Evolutionary conservation across 1,139 yeast genomes (phyloP), one percentile per base, ranked within the genome.

Genomic region (Spencermartinsiella ligniputridi): DNA sequence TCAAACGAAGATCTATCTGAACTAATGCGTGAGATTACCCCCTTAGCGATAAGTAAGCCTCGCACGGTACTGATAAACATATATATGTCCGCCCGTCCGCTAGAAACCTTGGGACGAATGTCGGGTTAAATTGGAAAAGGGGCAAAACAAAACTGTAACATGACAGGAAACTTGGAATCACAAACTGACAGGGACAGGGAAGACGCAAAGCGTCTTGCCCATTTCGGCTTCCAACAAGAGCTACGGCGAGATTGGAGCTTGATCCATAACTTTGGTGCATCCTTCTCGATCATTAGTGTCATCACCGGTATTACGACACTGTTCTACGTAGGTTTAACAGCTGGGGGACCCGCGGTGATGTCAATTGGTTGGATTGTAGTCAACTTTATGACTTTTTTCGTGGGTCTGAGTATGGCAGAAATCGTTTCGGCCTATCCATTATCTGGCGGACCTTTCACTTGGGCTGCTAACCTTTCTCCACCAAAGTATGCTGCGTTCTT

Each of bases 211-310:
- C 40, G 40, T 15, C 18, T 37, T 18, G 40, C 40, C 17, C 32
- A 37, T 29, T 70, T 83, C 58, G 92, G 92, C 20, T 83, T 83
- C 61, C 79, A 80, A 59, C 86, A 80, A 54, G 90, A 83, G 60
- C 76, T 83, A 58, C 78, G 76, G 54, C 75, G 92, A 58, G 87
- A 83, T 53, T 68, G 66, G 52, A 72, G 85, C 3, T 75, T 83
- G 1, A 76, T 83, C 50, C 78, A 82, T 35, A 86, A 82, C 21
- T 65, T 65, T 47, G 67, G 68, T 16, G 62, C 64, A 20, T 81
- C 88, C 12, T 83, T 83, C 64, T 78, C 86, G 12, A 86, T 83
- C 43, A 71, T 83, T 58, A 86, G 89, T 4, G 69, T 83, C 45
- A 70, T 83, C 45, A 90, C 92, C 1, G 81, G 88, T 9, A 78